These are phyloP conservation scores for Mucuna pruriens DNA, from an alignment of 306 rosid species.

Conservation along the genomic window DNA sequence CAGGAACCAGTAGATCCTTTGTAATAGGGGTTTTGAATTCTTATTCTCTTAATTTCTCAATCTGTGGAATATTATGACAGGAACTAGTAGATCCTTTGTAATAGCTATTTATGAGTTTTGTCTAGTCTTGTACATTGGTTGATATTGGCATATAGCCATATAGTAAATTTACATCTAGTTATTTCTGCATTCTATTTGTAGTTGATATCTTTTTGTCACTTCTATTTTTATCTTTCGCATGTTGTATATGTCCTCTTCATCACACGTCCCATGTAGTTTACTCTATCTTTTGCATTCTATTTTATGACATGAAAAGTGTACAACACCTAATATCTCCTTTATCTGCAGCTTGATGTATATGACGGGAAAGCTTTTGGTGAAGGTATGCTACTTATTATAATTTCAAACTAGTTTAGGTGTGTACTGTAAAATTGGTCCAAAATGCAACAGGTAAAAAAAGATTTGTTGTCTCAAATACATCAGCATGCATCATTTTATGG, in stretches of 20 bases:
- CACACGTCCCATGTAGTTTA: not conserved
- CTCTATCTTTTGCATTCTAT: not conserved
- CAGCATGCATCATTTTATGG: not conserved
- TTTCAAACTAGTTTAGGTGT: slow-evolving; percentile 22
- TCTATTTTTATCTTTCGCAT: not conserved
- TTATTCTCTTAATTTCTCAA: not conserved
- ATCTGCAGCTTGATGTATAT: slow-evolving; percentile 76
- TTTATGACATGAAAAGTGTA: slow-evolving; percentile 14
- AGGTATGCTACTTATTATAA: slow-evolving; percentile 59
- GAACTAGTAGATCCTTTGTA: too few species aligned
- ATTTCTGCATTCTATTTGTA: not conserved
- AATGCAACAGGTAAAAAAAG: not conserved
- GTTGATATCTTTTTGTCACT: not conserved
- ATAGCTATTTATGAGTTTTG: too few species aligned
- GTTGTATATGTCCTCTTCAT: not conserved
- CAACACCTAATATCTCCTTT: slow-evolving; percentile 30
- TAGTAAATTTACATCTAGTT: not conserved
- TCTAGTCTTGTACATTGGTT: not conserved
- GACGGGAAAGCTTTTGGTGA: slow-evolving; percentile 82
- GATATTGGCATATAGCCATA: not conserved
- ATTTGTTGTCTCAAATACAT: not conserved
- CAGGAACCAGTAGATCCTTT: not conserved
- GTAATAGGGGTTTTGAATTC: not conserved
- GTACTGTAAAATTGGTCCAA: not conserved
- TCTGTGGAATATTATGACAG: not conserved